These are phyloP conservation scores for Apiospora sp. DNA, from an alignment of 2,329 filamentous ascomycete species.

Conservation along the genomic window DNA sequence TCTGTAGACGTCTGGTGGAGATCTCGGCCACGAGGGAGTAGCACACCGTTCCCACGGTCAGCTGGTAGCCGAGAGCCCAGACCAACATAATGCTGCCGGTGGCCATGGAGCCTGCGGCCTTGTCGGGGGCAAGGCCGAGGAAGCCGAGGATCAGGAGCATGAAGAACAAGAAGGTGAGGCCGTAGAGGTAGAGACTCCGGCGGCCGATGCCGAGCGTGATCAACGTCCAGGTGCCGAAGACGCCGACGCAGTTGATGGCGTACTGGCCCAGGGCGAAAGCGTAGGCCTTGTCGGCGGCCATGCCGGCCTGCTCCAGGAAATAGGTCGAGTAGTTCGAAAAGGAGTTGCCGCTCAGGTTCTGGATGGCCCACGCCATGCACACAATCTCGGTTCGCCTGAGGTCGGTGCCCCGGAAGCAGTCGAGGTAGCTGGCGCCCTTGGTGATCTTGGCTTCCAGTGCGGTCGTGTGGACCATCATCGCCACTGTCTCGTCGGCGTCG, in stretches of 20 bases:
- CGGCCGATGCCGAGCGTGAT: slow-evolving; percentile 80
- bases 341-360: slow-evolving; percentile 69
- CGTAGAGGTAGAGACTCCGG: slow-evolving; percentile 73
- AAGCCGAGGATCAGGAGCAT: slow-evolving; percentile 89
- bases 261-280: slow-evolving; percentile 71
- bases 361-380: slow-evolving; percentile 70
- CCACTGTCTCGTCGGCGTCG: slow-evolving; percentile 82
- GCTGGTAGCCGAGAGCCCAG: slow-evolving; percentile 85
- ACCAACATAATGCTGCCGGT: slow-evolving; percentile 86
- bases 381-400: slow-evolving; percentile 79
- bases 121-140: slow-evolving; percentile 76
- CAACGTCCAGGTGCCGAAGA: slow-evolving; percentile 82
- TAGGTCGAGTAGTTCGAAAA: slow-evolving; percentile 73
- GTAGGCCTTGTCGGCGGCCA: slow-evolving; percentile 60
- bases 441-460: slow-evolving; percentile 81
- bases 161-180: slow-evolving; percentile 73
- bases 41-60: slow-evolving; percentile 87
- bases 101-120: slow-evolving; percentile 70
- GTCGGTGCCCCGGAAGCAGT: slow-evolving; percentile 85
- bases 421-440: slow-evolving; percentile 75
- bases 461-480: slow-evolving; percentile 93
- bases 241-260: slow-evolving; percentile 79
- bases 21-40: slow-evolving; percentile 89
- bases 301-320: slow-evolving; percentile 67
- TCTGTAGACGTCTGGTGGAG: slow-evolving; percentile 81